Evolutionary conservation across 2,329 filamentous ascomycete species (phyloP), one percentile per base, ranked within the genome.

Genomic region (Rhexocercosporidium sp.): DNA sequence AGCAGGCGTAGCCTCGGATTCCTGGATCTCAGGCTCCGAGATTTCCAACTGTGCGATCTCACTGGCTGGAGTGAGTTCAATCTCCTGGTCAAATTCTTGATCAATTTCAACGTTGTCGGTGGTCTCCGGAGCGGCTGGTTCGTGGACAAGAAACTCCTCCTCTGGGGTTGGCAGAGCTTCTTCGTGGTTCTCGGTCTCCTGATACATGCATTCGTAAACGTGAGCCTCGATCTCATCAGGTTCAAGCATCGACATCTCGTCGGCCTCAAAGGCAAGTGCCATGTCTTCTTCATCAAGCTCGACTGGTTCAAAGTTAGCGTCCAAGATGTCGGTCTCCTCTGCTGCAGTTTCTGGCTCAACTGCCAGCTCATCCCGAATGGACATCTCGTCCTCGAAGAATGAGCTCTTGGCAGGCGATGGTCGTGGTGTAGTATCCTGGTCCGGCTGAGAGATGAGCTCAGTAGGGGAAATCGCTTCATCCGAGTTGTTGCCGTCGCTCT

Each of bases 301-400:
- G 84, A 78, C 63, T 82, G 84, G 60, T 83, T 82, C 66, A 84
- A 83, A 81, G 75, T 77, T 62, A 66, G 65, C 62, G 6, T 77
- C 72, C 41, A 71, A 51, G 27, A 75, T 64, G 22, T 76, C 77
- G n/a, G 79, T 77, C 59, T 79, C 80, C 34, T 80, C 73, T 18
- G 78, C 77, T 0, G 76, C 77, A 54, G 77, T 76, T 39, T 76
- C 75, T 31, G 71, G 66, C 18, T 75, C 77, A 20, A 76, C 76
- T 39, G 76, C 74, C 31, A 75, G 44, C 37, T 80, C 79, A 53
- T 82, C 80, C 31, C 80, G 80, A 39, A 82, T 78, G 31, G 74
- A 80, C 85, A 90, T 89, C 69, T 86, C 86, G 62, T 90, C 87
- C 12, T 90, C 87, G 61, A 90, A 90, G 76, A 85, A 89, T 7